phyloP scores from a whole-genome alignment of 805 yeast species.

The Geotrichum ghanense region DNA sequence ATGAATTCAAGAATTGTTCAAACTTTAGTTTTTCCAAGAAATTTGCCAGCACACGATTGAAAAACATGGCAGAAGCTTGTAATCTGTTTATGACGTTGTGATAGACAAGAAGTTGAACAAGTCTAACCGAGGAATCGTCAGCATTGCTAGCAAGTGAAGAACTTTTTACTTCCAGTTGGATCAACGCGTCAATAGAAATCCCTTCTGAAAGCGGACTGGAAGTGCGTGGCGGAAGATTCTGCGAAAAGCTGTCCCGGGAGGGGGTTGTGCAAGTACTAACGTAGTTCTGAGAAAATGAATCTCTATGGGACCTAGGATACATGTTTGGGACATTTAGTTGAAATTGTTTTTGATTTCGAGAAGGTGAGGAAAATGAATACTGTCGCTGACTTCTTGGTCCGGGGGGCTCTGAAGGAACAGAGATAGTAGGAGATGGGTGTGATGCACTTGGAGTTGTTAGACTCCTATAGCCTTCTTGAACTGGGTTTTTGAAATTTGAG shows the following conservation, averaged over 20 bases:
- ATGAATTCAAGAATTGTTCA: conserved; percentile 13
- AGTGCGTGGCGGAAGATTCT: background rate
- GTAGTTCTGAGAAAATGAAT: background rate
- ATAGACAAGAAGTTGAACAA: background rate
- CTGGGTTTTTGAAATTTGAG: no score
- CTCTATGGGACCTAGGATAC: background rate
- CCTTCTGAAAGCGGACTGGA: background rate
- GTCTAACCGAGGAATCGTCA: background rate
- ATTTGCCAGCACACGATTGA: conserved; percentile 6
- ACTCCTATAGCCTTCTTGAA: background rate
- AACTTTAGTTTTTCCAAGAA: conserved; percentile 7
- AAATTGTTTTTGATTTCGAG: no score
- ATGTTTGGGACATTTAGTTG: background rate
- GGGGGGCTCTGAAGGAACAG: background rate
- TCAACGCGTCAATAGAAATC: background rate
- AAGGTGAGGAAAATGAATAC: background rate
- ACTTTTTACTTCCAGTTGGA: background rate
- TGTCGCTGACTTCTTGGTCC: background rate
- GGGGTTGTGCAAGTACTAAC: background rate
- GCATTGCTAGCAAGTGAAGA: background rate
- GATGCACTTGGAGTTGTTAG: background rate
- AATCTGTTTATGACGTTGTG: conserved; percentile 12
- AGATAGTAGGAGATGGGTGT: background rate
- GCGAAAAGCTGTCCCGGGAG: background rate
- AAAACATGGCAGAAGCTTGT: conserved; percentile 7